These are phyloP conservation scores for Herpotrichia juniperi DNA, from an alignment of 2,329 filamentous ascomycete species.

Conservation along the genomic window DNA sequence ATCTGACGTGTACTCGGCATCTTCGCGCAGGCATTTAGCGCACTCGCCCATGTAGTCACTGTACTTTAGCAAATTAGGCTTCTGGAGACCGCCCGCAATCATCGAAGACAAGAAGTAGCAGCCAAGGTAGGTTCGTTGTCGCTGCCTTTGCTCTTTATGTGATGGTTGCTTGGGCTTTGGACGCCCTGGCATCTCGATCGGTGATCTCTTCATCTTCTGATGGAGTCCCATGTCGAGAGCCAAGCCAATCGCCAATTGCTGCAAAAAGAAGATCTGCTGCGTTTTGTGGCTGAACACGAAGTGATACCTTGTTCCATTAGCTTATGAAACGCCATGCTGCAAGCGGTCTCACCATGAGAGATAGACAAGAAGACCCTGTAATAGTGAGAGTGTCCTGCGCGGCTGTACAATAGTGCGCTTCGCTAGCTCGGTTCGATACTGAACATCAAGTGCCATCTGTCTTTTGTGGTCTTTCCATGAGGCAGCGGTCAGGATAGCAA, in stretches of 20 bases:
- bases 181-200: slow-evolving; percentile 19
- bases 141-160: slow-evolving; percentile 27
- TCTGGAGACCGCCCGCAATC: slow-evolving; percentile 34
- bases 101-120: slow-evolving; percentile 42
- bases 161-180: slow-evolving; percentile 18
- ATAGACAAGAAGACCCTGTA: slow-evolving; percentile 43
- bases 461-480: slow-evolving; percentile 34
- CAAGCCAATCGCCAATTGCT: slow-evolving; percentile 37
- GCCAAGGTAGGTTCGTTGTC: slow-evolving; percentile 38
- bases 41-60: slow-evolving; percentile 36
- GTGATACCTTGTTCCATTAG: slow-evolving; percentile 34
- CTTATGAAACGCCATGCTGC: neutral
- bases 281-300: slow-evolving; percentile 44
- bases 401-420: slow-evolving; percentile 39
- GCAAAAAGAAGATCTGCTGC: slow-evolving; percentile 38
- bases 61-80: slow-evolving; percentile 39
- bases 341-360: slow-evolving; percentile 33
- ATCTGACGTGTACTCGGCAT: slow-evolving; percentile 34
- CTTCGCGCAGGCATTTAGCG: slow-evolving; percentile 21
- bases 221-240: slow-evolving; percentile 41
- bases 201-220: slow-evolving; percentile 19
- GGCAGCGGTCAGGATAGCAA: slow-evolving; percentile 35
- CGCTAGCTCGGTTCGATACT: slow-evolving; percentile 38
- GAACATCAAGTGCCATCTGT: slow-evolving; percentile 31
- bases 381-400: slow-evolving; percentile 30